These are phyloP conservation scores for Aspergillus clavatus DNA, from an alignment of 2,329 filamentous ascomycete genomes.

Conservation along the genomic window DNA sequence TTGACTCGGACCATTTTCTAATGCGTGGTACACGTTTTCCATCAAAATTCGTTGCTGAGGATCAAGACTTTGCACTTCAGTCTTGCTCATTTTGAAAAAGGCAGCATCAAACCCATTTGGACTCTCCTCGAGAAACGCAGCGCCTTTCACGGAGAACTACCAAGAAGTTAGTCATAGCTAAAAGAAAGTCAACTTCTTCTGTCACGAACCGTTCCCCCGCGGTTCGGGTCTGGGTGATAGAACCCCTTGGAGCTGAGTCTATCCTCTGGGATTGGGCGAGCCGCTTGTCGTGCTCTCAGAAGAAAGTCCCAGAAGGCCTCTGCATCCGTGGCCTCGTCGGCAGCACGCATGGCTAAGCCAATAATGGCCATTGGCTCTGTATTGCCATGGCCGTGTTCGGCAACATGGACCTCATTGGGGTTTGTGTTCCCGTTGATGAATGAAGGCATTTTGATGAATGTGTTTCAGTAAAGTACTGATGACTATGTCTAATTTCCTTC, in stretches of 20 bases:
- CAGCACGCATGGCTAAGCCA: conserved; percentile 1
- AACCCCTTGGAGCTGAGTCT: conserved; percentile 1
- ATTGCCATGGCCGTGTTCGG: too few relatives aligned
- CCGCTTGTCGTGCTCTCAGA: neutral
- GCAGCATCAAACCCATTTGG: conserved; percentile 28
- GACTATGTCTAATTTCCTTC: too few relatives aligned
- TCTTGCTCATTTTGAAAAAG: conserved; percentile 24
- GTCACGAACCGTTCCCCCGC: conserved; percentile 9
- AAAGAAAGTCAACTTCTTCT: too few relatives aligned
- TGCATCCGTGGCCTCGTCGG: conserved; percentile 1
- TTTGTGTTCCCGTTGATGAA: too few relatives aligned
- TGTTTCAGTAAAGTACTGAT: too few relatives aligned
- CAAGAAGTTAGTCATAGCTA: too few relatives aligned
- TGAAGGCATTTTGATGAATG: too few relatives aligned
- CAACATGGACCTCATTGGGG: too few relatives aligned
- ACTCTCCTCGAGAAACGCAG: too few relatives aligned
- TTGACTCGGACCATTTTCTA: too few relatives aligned
- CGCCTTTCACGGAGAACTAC: too few relatives aligned
- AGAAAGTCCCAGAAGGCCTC: conserved; percentile 7
- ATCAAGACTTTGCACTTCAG: conserved; percentile 19
- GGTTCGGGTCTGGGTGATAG: conserved; percentile 10
- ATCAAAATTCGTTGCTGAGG: conserved; percentile 18
- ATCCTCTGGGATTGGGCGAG: conserved; percentile 3
- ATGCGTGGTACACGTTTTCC: conserved; percentile 19
- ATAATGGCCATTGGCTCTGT: conserved; percentile 4